Percentiles rank a stretch among this genome's conserved stretches.
These are phyloP conservation scores for Symbiodinium pilosum DNA, from an alignment of 73 alveolate genomes.

Conservation along the genomic window DNA sequence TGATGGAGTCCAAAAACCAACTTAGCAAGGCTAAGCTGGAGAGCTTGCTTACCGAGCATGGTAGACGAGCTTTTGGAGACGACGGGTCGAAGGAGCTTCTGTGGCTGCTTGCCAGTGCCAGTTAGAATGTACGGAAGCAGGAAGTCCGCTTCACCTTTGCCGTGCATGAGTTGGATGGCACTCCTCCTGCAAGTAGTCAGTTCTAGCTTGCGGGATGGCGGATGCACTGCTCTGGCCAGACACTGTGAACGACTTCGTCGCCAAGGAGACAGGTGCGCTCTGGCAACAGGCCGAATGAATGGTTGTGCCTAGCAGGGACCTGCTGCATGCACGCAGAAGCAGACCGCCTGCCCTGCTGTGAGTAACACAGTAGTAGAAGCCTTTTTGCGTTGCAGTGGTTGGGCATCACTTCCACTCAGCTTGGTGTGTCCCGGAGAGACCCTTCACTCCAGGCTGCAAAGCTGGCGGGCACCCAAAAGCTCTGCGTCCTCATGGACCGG, in stretches of 20 bases:
- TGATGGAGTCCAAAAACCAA: neutral
- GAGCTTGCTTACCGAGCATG: conserved; percentile 46
- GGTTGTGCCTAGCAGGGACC: neutral
- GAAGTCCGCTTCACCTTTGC: conserved; percentile 89
- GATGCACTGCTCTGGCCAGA: too few species aligned
- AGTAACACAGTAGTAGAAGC: neutral
- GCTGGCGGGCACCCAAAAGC: conserved; percentile 63
- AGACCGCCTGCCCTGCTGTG: neutral
- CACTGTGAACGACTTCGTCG: conserved; percentile 43
- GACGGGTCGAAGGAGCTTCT: conserved; percentile 53
- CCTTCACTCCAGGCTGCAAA: conserved; percentile 53
- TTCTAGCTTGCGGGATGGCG: too few species aligned
- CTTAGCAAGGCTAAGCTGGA: conserved; percentile 34
- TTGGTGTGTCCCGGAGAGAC: too few species aligned
- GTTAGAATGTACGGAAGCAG: neutral
- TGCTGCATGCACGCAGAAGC: neutral
- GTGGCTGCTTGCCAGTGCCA: neutral
- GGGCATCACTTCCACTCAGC: too few species aligned
- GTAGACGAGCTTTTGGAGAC: conserved; percentile 90
- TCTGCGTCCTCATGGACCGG: conserved; percentile 83
- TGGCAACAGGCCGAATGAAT: conserved; percentile 39
- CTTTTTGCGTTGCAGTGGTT: neutral
- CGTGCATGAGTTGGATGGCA: conserved; percentile 59
- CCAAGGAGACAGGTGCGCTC: conserved; percentile 59
- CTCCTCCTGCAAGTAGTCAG: neutral